Base-by-base conservation (phyloP, 257 asterid species). In the Voacanga thouarsii region DNA sequence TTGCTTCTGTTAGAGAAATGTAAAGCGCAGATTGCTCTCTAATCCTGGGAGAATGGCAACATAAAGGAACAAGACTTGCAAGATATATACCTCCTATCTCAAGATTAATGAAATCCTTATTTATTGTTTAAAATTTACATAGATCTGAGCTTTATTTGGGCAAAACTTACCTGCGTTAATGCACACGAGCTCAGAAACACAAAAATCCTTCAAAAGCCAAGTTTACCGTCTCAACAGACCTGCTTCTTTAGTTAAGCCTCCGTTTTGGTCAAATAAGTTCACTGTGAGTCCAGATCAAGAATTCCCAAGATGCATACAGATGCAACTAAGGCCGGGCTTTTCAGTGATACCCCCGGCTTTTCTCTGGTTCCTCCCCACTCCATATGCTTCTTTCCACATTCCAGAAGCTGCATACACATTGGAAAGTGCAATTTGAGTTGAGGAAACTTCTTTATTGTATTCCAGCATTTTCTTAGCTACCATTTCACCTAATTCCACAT, bases 301-400 rank as follows among this genome's bases (percentile, higher is more conserved):
- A 59, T 55, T 74, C 19, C 60, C 26, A 75, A 61, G 81, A 75
- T 72, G 83, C 49, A 53, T 53, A 59, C 33, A 75, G 71, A 86
- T 56, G 72, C 80, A 79, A 79, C 89, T 86, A 73, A 79, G 72
- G 43, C 88, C 89, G 49, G 85, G 86, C 69, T 82, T 85, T 77
- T 79, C 80, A 80, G 70, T 45, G 26, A 63, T 57, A 57, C 72
- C 4, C 3, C 77, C 82, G 75, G 78, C 81, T 66, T 28, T 82
- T 75, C 77, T 71, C 84, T 81, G 80, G 50, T 65, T 74, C 78
- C 64, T 80, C 80, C 89, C 77, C 71, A 80, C 84, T 65, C 56
- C 66, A 74, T 79, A 82, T 19, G 87, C 89, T 84, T 84, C 85
- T 10, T 77, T 67, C 89, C 89, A 86, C 89, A 86, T 77, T 57